phyloP scores from a whole-genome alignment of 257 asterid genomes.

The Datura wrightii region DNA sequence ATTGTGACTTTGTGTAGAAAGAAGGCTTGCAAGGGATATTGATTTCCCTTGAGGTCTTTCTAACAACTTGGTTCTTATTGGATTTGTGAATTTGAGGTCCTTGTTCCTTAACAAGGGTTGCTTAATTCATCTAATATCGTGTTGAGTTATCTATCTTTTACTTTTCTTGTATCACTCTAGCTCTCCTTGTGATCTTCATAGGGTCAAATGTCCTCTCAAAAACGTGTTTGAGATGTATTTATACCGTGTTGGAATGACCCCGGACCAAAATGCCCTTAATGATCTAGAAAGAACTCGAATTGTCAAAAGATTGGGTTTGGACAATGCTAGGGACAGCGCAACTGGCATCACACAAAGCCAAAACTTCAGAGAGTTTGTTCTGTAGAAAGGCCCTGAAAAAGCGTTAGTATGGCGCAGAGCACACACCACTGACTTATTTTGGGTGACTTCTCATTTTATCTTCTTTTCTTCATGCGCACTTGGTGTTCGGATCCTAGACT shows the following conservation, averaged over 20 bases:
- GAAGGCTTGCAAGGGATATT: no score
- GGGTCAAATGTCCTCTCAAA: neutral
- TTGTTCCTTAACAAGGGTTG: no score
- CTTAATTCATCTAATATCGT: no score
- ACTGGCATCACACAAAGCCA: neutral
- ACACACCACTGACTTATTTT: neutral
- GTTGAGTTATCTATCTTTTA: no score
- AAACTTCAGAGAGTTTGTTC: neutral
- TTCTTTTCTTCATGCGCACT: neutral
- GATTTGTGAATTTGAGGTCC: no score
- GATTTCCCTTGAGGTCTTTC: no score
- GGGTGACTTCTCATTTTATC: neutral
- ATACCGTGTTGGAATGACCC: neutral
- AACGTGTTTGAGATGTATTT: neutral
- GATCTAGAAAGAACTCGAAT: neutral
- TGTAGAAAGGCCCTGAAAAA: neutral
- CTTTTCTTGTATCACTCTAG: neutral
- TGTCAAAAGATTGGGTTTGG: neutral
- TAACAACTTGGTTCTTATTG: no score
- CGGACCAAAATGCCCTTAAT: neutral
- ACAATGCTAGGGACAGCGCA: neutral
- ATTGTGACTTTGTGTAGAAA: no score
- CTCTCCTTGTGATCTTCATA: neutral
- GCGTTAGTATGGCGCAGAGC: neutral
- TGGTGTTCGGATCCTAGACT: neutral